These are phyloP conservation scores for Plasmodium blacklocki DNA, from an alignment of 169 alveolate genomes.

Conservation along the genomic window DNA sequence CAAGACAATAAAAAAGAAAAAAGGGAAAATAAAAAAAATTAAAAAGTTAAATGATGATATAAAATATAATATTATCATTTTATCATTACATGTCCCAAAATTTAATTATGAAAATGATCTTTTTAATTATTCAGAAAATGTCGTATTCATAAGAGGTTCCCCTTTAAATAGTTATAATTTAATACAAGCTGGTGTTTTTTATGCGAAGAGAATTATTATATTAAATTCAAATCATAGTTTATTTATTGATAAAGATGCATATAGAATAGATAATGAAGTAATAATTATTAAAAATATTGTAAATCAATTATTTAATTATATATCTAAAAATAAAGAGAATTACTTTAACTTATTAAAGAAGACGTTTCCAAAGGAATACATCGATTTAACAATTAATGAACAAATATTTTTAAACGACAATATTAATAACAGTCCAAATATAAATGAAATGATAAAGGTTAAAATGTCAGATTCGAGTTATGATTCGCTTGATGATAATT, in stretches of 20 bases:
- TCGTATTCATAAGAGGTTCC: constrained; percentile 84
- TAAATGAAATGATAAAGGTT: constrained; percentile 28
- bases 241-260: constrained; percentile 68
- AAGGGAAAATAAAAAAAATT: not conserved
- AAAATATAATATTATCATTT: constrained; percentile 67
- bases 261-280: constrained; percentile 61
- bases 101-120: constrained; percentile 75
- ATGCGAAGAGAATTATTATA: constrained; percentile 66
- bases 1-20: not conserved
- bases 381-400: constrained; percentile 24
- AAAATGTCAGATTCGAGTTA: constrained; percentile 11
- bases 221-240: constrained; percentile 65
- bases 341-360: constrained; percentile 49
- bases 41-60: not conserved
- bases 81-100: constrained; percentile 79
- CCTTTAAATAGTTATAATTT: constrained; percentile 78
- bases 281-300: constrained; percentile 57
- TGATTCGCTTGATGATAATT: not conserved
- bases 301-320: constrained; percentile 46
- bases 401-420: constrained; percentile 37
- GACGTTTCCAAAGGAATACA: constrained; percentile 10
- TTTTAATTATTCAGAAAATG: constrained; percentile 54
- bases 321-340: constrained; percentile 58
- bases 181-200: constrained; percentile 79
- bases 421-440: not conserved